A percentile compares a stretch with the other conserved stretches of the same genome.
These are phyloP conservation scores for Cutaneotrichosporon cavernicola DNA, from an alignment of 1,284 basidiomycete genomes.

Conservation along the genomic window DNA sequence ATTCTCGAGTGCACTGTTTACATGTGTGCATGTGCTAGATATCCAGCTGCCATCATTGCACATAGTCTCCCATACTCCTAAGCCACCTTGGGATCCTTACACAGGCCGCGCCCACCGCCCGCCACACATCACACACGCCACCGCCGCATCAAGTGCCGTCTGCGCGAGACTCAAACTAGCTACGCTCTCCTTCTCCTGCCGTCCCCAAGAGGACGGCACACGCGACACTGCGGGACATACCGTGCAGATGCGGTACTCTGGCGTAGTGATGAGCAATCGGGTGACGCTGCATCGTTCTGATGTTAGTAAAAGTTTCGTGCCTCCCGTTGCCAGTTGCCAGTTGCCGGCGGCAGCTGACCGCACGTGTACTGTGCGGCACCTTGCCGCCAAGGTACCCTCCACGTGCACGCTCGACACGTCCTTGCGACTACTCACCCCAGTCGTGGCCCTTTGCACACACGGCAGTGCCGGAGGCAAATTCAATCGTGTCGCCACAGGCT, in stretches of 20 bases:
- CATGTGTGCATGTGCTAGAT: too few relatives aligned
- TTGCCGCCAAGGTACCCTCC: background rate
- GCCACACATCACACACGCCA: conserved; percentile 40
- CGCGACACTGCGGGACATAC: conserved; percentile 45
- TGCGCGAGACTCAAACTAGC: conserved; percentile 24
- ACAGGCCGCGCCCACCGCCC: conserved; percentile 44
- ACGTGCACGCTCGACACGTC: background rate
- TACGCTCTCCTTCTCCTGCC: background rate
- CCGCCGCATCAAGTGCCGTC: conserved; percentile 33
- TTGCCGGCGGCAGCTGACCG: background rate
- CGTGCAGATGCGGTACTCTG: conserved; percentile 42
- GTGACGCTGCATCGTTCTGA: conserved; percentile 42
- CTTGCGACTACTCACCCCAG: conserved; percentile 38
- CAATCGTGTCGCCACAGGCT: conserved; percentile 19
- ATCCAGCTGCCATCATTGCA: too few relatives aligned
- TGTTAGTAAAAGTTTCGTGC: conserved; percentile 2
- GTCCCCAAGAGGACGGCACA: conserved; percentile 21
- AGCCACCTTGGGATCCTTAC: background rate
- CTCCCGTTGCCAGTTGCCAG: background rate
- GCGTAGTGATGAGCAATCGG: conserved; percentile 37
- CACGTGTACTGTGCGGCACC: background rate
- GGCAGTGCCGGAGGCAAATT: conserved; percentile 1
- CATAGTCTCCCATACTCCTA: too few relatives aligned
- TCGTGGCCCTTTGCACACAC: conserved; percentile 39
- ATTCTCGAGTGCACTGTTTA: too few relatives aligned